Conservation (phyloP, 1,139 yeast genomes). For the Sugiyamaella grinbergsii region DNA sequence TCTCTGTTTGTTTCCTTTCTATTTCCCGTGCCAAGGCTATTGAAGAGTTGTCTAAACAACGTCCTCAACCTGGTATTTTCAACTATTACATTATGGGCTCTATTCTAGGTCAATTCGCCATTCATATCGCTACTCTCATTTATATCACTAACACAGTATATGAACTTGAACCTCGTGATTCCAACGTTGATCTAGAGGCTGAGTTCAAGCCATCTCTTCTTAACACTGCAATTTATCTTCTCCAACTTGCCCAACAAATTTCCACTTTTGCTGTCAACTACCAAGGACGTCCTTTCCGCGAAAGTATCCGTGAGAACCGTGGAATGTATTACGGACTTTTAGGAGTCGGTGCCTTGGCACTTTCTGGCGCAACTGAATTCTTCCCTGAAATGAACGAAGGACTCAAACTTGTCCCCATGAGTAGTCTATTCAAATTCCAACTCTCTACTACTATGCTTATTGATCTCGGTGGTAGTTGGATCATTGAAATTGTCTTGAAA, state of each 20-base stretch:
- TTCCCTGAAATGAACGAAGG: conserved; percentile 92
- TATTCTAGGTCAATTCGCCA: conserved; percentile 91
- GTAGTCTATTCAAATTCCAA: conserved; percentile 67
- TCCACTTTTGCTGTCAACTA: conserved; percentile 97
- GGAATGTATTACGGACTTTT: conserved; percentile 96
- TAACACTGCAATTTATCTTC: conserved; percentile 93
- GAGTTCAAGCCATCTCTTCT: conserved; percentile 84
- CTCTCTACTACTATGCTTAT: conserved; percentile 70
- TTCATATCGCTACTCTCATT: conserved; percentile 80
- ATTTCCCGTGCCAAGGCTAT: conserved; percentile 93
- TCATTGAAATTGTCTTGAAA: conserved; percentile 78
- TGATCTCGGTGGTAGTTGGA: conserved; percentile 78
- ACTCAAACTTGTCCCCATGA: conserved; percentile 90
- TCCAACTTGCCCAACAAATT: conserved; percentile 94
- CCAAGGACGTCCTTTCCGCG: conserved; percentile 96
- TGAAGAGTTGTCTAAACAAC: conserved; percentile 83
- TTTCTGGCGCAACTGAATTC: conserved; percentile 92
- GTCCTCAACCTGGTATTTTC: conserved; percentile 98
- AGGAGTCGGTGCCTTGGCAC: conserved; percentile 86
- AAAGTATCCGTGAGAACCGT: conserved; percentile 82
- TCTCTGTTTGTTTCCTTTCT: conserved; percentile 93
- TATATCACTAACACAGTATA: conserved; percentile 84
- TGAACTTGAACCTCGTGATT: conserved; percentile 86
- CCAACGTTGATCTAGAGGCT: conserved; percentile 85
- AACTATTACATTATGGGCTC: conserved; percentile 96